A percentile compares a stretch with the other conserved stretches of the same genome.
phyloP scores from a whole-genome alignment of 2,329 filamentous ascomycete species.

The Pseudogymnoascus sp. region DNA sequence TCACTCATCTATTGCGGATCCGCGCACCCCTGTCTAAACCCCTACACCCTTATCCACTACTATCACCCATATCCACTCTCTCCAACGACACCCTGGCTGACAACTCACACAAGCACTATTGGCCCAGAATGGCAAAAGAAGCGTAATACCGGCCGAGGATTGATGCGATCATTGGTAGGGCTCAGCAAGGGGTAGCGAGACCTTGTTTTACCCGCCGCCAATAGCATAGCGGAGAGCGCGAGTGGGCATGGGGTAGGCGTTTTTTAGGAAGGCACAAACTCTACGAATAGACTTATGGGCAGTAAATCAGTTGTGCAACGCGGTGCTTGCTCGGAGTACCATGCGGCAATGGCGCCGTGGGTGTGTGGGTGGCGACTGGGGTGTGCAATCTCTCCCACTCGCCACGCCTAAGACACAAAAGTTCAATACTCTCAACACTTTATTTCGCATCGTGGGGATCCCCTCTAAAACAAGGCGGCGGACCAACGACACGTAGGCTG shows the following conservation, averaged over 20 bases:
- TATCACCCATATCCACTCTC: neutral
- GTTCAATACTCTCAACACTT: neutral
- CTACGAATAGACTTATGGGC: neutral
- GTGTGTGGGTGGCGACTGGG: neutral
- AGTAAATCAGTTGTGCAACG: neutral
- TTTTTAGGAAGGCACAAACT: neutral
- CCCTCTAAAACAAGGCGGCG: neutral
- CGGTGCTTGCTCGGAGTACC: neutral
- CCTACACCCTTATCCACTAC: neutral
- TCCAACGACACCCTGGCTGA: neutral
- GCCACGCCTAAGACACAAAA: neutral
- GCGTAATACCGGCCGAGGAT: neutral
- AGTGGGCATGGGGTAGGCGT: neutral
- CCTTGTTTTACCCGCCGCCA: neutral
- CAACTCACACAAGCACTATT: slow-evolving; percentile 2
- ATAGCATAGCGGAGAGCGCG: neutral
- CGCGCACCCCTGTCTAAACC: neutral
- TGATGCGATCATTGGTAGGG: neutral
- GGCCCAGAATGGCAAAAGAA: neutral
- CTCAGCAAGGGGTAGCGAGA: neutral
- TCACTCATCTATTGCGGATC: neutral
- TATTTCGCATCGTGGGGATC: neutral
- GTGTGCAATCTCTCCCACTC: neutral
- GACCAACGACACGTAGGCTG: neutral
- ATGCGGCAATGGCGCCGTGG: neutral